Conservation (phyloP, 495 filamentous ascomycete species). For the Lasiosphaeria hispida region DNA sequence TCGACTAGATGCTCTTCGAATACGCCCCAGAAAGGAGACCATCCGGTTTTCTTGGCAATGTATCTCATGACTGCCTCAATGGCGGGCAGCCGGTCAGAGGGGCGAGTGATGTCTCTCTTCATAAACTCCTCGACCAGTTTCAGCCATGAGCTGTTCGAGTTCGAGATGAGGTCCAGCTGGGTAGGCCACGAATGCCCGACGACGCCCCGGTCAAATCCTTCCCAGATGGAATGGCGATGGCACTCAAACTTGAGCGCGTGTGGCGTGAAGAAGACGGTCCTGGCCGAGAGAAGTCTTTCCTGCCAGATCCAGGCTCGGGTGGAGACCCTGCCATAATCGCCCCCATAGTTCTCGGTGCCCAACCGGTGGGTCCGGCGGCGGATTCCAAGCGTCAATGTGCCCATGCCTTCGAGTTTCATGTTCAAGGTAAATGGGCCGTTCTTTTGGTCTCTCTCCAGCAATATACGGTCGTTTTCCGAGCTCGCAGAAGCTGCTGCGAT, state of each 20-base stretch:
- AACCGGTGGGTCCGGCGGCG: constrained; percentile 3
- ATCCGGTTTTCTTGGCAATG: not conserved
- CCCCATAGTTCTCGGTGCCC: constrained; percentile 9
- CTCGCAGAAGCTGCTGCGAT: constrained; percentile 12
- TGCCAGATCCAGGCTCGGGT: constrained; percentile 19
- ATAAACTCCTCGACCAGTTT: constrained; percentile 12
- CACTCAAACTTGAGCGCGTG: constrained; percentile 18
- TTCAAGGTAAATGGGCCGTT: not conserved
- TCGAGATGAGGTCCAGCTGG: not conserved
- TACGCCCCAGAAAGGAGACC: constrained; percentile 10
- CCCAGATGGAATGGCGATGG: constrained; percentile 11
- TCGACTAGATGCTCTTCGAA: constrained; percentile 2
- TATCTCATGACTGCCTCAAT: constrained; percentile 7
- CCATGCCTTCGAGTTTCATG: not conserved
- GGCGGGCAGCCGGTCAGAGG: constrained; percentile 14
- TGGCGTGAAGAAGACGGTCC: constrained; percentile 15
- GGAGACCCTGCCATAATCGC: constrained; percentile 13
- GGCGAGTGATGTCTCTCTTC: constrained; percentile 7
- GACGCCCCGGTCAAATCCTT: constrained; percentile 5
- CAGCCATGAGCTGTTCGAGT: constrained; percentile 4
- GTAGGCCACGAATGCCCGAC: constrained; percentile 12
- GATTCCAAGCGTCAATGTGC: constrained; percentile 1
- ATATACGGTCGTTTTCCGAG: constrained; percentile 5
- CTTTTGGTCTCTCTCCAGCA: not conserved
- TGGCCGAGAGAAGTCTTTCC: constrained; percentile 12